phyloP scores from a whole-genome alignment of 169 alveolate species.

The Plasmodium yoelii region DNA sequence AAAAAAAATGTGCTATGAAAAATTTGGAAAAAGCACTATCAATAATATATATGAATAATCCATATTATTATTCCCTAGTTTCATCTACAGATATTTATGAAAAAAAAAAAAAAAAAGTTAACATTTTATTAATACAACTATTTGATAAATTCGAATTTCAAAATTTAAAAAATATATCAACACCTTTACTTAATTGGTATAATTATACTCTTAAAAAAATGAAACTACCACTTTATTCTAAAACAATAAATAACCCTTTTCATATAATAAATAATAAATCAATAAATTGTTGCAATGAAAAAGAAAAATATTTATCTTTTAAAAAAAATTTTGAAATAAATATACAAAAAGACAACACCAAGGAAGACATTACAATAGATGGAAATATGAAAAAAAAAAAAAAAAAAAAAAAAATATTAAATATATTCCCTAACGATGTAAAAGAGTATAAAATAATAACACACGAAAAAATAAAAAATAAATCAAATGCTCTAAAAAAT shows the following conservation, averaged over 20 bases:
- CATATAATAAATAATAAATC: background rate
- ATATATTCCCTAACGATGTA: background rate
- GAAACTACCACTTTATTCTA: conserved; percentile 13
- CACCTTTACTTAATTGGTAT: conserved; percentile 52
- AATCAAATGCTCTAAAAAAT: conserved; percentile 10
- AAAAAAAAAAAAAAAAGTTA: conserved; percentile 39
- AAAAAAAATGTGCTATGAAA: conserved; percentile 68
- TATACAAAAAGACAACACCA: too few relatives aligned
- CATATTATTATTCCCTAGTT: conserved; percentile 56
- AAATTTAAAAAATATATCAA: conserved; percentile 49
- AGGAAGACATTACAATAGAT: background rate
- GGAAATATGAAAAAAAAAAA: background rate
- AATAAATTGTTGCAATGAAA: background rate
- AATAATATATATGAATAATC: conserved; percentile 50
- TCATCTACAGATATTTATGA: conserved; percentile 67
- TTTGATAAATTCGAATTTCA: conserved; percentile 51
- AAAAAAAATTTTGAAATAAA: background rate
- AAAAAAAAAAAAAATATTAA: background rate
- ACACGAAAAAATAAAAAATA: background rate
- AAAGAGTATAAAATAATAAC: conserved; percentile 1
- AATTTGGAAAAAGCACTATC: conserved; percentile 68
- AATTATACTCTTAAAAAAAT: conserved; percentile 30
- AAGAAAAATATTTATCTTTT: background rate
- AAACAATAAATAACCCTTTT: conserved; percentile 53
- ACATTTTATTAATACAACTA: conserved; percentile 46